Percentiles rank a stretch among this genome's conserved stretches.
These are phyloP conservation scores for Flaveria brownii DNA, from an alignment of 129 eudicot genomes.

Conservation along the genomic window DNA sequence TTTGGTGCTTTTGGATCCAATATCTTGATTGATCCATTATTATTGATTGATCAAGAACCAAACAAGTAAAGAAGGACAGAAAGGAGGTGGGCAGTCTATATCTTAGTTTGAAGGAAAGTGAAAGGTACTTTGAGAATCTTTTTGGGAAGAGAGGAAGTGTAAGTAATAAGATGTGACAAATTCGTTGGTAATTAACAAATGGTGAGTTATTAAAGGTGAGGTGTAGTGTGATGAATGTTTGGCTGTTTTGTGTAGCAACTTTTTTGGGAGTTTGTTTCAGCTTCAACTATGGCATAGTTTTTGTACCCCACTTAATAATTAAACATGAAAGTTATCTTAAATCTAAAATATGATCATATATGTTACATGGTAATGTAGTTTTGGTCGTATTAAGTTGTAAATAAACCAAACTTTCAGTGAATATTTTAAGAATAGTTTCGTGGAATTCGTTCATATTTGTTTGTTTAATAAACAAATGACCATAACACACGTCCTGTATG, in stretches of 20 bases:
- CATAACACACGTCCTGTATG: too few relatives aligned
- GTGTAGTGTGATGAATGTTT: conserved; percentile 52
- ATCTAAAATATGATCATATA: conserved; percentile 5
- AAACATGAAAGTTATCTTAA: conserved; percentile 11
- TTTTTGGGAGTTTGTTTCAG: conserved; percentile 56
- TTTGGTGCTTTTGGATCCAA: conserved; percentile 54
- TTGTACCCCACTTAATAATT: conserved; percentile 19
- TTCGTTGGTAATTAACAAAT: conserved; percentile 35
- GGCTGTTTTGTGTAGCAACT: conserved; percentile 64
- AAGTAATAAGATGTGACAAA: conserved; percentile 44
- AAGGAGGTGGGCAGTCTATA: conserved; percentile 41
- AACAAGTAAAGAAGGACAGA: conserved; percentile 1
- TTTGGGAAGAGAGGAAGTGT: conserved; percentile 36
- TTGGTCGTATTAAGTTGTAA: neutral
- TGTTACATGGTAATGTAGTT: neutral
- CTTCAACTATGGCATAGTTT: conserved; percentile 31
- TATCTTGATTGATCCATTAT: conserved; percentile 60
- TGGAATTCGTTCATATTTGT: too few relatives aligned
- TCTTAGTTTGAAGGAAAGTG: conserved; percentile 44
- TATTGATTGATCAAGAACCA: neutral
- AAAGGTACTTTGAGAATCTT: conserved; percentile 47
- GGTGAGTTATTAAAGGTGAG: conserved; percentile 40
- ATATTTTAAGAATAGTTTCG: too few relatives aligned
- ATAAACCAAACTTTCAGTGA: too few relatives aligned
- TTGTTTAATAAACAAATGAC: too few relatives aligned